Base-by-base conservation (phyloP, 495 filamentous ascomycete species). In the Cetradonia linearis region DNA sequence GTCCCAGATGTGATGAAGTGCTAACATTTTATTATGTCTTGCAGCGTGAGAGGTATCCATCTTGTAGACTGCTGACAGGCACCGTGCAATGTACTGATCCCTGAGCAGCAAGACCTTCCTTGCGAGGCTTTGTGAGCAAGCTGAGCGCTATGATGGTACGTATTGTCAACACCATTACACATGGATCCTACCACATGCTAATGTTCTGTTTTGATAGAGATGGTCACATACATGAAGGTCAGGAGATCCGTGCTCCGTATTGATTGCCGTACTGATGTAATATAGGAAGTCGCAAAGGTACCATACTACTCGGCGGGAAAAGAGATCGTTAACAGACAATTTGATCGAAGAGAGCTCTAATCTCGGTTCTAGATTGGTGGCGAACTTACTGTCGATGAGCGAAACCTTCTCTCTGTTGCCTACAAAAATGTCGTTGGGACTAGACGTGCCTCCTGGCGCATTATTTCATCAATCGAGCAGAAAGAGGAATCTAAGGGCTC, bases 351-450 rank as follows among this genome's bases (percentile, higher is more conserved):
- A 30, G 44, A 46, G 0, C 28, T 52, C 59, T 68, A 56, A 68
- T 50, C 33, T 66, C 65, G 42, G 68, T 59, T 42, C 67, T 59
- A 84, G 92, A 83, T 98, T 69, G 93, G 90, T 66, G 93, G 93
- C 67, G 88, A 93, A 75, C 87, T 99, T 70, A 88, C 87, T 61
- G 94, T 97, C 66, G 93, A 99, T 75, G 93, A 99, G 83, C 90
- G 93, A 75, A 99, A 99, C 80, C 88, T 98, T 49, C 85, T 98
- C 50, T 96, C 91, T 58, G 93, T 98, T 70, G 93, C 93, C 67
- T 98, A 98, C 86, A 98, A 98, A 87, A 98, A 98, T 76, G 93
- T 98, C 59, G 92, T 98, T 66, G 93, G 93, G 68, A 95, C 93
- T 67, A 89, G 93, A 74, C 93, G 94, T 83, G 94, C 93, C 69